Evolutionary conservation across 306 rosid species (phyloP).

Genomic region (Betula pendula): DNA sequence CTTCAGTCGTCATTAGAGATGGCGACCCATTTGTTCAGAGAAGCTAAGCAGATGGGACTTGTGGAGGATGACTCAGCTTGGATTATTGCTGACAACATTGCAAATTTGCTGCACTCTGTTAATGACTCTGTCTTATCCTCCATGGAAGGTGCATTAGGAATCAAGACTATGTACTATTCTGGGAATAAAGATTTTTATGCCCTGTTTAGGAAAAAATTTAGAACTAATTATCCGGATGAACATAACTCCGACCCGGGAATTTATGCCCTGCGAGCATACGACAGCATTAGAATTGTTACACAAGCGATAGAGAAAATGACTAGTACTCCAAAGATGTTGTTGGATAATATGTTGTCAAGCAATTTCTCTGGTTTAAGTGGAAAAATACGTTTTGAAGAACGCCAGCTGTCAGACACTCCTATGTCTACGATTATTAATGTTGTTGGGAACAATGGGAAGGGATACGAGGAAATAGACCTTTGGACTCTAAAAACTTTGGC

Average conservation of each 20-base stretch:
- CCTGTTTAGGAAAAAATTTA: slow-evolving; percentile 14
- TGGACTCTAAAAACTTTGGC: neutral
- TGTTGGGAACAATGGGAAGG: neutral
- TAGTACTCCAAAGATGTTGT: neutral
- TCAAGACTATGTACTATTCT: slow-evolving; percentile 23
- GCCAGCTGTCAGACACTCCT: slow-evolving; percentile 6
- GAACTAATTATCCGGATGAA: slow-evolving; percentile 1
- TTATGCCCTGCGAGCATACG: slow-evolving; percentile 38
- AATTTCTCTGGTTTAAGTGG: slow-evolving; percentile 37
- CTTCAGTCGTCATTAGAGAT: slow-evolving; percentile 60
- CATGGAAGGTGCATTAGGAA: slow-evolving; percentile 39
- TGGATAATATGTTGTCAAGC: neutral
- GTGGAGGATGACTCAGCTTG: slow-evolving; percentile 54
- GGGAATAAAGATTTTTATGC: neutral
- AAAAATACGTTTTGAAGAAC: slow-evolving; percentile 22
- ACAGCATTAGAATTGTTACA: slow-evolving; percentile 25
- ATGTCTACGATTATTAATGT: slow-evolving; percentile 28
- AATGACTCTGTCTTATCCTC: slow-evolving; percentile 27
- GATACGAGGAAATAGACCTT: neutral
- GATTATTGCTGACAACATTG: slow-evolving; percentile 60
- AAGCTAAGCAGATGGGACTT: slow-evolving; percentile 52
- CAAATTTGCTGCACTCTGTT: slow-evolving; percentile 50
- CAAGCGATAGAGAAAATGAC: slow-evolving; percentile 5
- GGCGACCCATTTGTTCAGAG: slow-evolving; percentile 49
- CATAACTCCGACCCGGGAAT: slow-evolving; percentile 26